phyloP scores from a whole-genome alignment of 495 filamentous ascomycete genomes.

The Amphirosellinia nigrospora region DNA sequence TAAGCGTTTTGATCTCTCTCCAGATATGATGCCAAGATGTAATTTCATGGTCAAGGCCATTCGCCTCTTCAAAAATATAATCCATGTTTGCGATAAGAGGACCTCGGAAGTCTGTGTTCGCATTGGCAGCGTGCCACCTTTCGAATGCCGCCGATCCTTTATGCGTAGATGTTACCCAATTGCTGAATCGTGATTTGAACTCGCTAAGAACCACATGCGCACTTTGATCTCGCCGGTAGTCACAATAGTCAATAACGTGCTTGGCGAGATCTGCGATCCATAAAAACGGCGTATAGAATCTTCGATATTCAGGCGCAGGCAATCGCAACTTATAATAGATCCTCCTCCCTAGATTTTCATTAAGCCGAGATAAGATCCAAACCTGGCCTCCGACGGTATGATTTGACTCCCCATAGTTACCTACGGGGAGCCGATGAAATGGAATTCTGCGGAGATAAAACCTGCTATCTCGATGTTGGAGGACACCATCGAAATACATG shows the following conservation, averaged over 20 bases:
- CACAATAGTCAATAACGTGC: slow-evolving; percentile 68
- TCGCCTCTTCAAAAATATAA: slow-evolving; percentile 68
- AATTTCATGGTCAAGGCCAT: slow-evolving; percentile 43
- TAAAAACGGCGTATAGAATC: slow-evolving; percentile 64
- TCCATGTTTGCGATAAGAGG: slow-evolving; percentile 60
- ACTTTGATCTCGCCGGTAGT: slow-evolving; percentile 34
- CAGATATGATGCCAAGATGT: slow-evolving; percentile 29
- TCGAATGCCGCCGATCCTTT: slow-evolving; percentile 40
- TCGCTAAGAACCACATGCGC: slow-evolving; percentile 52
- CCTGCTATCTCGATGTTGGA: slow-evolving; percentile 49
- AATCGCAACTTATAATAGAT: slow-evolving; percentile 67
- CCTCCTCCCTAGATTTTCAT: slow-evolving; percentile 37
- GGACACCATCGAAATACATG: slow-evolving; percentile 65
- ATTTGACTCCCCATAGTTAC: slow-evolving; percentile 62
- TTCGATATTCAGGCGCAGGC: slow-evolving; percentile 61
- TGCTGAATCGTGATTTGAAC: slow-evolving; percentile 60
- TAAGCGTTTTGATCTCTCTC: slow-evolving; percentile 27
- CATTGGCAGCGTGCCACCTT: slow-evolving; percentile 57
- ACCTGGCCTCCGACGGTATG: slow-evolving; percentile 58
- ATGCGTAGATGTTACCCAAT: slow-evolving; percentile 59
- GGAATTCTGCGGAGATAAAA: slow-evolving; percentile 60
- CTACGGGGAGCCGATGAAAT: slow-evolving; percentile 65
- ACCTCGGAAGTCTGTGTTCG: slow-evolving; percentile 61
- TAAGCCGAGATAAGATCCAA: slow-evolving; percentile 62
- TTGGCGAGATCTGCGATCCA: slow-evolving; percentile 74